Evolutionary conservation across 2,329 filamentous ascomycete genomes (phyloP).

Genomic region (Coniella vitis): DNA sequence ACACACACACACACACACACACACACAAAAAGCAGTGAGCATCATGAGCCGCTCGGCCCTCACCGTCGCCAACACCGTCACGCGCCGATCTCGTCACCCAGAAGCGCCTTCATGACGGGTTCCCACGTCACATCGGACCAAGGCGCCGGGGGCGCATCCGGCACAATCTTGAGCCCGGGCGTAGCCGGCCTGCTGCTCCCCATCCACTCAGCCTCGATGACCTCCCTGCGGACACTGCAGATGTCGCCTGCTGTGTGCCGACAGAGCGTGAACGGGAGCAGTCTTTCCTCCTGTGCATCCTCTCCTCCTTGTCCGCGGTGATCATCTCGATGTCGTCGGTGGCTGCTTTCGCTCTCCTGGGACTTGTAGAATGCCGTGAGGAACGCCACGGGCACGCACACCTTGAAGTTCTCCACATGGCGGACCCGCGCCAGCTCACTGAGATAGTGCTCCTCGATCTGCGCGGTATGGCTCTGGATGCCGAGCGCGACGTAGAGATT

Average conservation of each 20-base stretch:
- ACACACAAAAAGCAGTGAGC: no score
- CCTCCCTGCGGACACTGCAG: slow-evolving; percentile 13
- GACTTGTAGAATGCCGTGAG: slow-evolving; percentile 4
- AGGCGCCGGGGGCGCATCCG: slow-evolving; percentile 5
- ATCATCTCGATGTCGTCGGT: no score
- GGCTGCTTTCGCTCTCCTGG: not conserved
- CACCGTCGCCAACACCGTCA: not conserved
- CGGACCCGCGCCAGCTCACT: slow-evolving; percentile 4
- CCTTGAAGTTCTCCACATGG: slow-evolving; percentile 11
- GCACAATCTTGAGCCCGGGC: slow-evolving; percentile 5
- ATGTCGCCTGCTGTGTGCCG: slow-evolving; percentile 14
- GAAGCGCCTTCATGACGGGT: not conserved
- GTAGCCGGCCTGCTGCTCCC: slow-evolving; percentile 11
- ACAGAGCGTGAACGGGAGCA: slow-evolving; percentile 8
- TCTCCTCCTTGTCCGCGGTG: no score
- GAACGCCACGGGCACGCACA: slow-evolving; percentile 14
- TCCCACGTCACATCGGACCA: slow-evolving; percentile 8
- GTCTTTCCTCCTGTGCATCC: no score
- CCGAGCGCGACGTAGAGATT: slow-evolving; percentile 16
- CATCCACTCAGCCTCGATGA: slow-evolving; percentile 13
- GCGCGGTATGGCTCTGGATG: slow-evolving; percentile 4
- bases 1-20: no score
- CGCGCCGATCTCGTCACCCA: not conserved
- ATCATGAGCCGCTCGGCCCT: no score
- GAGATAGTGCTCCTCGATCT: slow-evolving; percentile 13